Percentiles rank a stretch among this genome's conserved stretches.
These are phyloP conservation scores for Boletus subluridellus DNA, from an alignment of 1,284 basidiomycete genomes.

Conservation along the genomic window DNA sequence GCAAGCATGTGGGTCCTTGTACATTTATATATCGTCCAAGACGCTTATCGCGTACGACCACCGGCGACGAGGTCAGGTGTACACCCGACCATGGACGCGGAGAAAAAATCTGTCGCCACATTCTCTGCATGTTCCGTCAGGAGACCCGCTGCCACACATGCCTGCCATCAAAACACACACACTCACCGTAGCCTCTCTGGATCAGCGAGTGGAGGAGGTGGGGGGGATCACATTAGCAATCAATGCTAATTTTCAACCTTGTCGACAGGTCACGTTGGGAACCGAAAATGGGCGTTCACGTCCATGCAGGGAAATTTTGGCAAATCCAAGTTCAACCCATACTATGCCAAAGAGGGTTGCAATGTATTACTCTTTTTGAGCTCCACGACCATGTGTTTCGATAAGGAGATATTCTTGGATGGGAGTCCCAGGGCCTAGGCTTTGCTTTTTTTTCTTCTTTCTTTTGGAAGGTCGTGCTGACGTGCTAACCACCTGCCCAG, in stretches of 20 bases:
- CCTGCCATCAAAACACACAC: neutral
- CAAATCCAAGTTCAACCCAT: conserved; percentile 1
- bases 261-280: neutral
- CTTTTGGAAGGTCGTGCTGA: neutral
- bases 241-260: neutral
- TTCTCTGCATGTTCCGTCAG: conserved; percentile 1
- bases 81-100: neutral
- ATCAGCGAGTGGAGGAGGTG: neutral
- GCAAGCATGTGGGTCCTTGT: neutral
- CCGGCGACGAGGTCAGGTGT: conserved; percentile 2
- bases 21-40: conserved; percentile 3
- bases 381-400: conserved; percentile 10
- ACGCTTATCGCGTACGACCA: conserved; percentile 13
- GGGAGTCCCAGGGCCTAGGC: neutral
- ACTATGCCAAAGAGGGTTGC: conserved; percentile 16
- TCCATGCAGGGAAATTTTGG: conserved; percentile 13
- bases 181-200: conserved; percentile 3
- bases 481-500: neutral
- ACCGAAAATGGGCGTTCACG: neutral
- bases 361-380: neutral
- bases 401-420: conserved; percentile 30
- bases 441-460: neutral
- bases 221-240: too few species aligned
- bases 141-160: neutral
- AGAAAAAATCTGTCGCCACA: neutral